These are phyloP conservation scores for Talaromyces marneffei DNA, from an alignment of 2,329 filamentous ascomycete genomes.

Conservation along the genomic window DNA sequence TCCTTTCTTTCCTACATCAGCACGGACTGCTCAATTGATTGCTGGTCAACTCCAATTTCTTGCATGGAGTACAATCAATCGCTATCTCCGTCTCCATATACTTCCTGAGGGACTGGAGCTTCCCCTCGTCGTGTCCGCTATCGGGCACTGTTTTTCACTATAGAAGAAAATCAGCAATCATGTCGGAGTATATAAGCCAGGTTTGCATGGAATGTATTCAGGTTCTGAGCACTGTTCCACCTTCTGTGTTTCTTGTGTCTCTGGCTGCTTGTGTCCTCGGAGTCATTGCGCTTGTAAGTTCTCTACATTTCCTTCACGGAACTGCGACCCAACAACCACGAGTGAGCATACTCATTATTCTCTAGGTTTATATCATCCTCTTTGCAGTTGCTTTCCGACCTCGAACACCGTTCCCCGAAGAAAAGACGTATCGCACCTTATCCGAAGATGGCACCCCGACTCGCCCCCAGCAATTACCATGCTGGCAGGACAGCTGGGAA, in stretches of 20 bases:
- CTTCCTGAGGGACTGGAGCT: constrained; percentile 10
- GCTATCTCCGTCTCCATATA: constrained; percentile 8
- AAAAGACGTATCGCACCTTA: constrained; percentile 80
- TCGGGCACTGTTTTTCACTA: neutral
- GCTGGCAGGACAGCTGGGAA: constrained; percentile 78
- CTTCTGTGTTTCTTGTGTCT: constrained; percentile 5
- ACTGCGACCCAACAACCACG: neutral
- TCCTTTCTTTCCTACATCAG: neutral
- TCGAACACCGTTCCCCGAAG: constrained; percentile 64
- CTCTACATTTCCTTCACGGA: no score
- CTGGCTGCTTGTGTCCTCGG: constrained; percentile 1
- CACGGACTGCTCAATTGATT: neutral
- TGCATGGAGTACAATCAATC: constrained; percentile 12
- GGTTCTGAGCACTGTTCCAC: constrained; percentile 7
- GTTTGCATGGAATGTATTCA: constrained; percentile 8
- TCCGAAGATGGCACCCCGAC: constrained; percentile 56
- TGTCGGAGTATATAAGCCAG: constrained; percentile 10
- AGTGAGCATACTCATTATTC: neutral
- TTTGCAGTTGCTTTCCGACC: constrained; percentile 75
- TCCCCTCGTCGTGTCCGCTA: neutral
- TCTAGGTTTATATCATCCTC: constrained; percentile 54
- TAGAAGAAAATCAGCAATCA: constrained; percentile 5
- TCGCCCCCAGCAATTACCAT: constrained; percentile 59
- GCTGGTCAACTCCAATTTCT: neutral
- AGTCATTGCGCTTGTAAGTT: constrained; percentile 8